Percentiles rank a stretch among this genome's conserved stretches.
These are phyloP conservation scores for Beta corolliflora DNA, from an alignment of 179 eudicot species.

Conservation along the genomic window DNA sequence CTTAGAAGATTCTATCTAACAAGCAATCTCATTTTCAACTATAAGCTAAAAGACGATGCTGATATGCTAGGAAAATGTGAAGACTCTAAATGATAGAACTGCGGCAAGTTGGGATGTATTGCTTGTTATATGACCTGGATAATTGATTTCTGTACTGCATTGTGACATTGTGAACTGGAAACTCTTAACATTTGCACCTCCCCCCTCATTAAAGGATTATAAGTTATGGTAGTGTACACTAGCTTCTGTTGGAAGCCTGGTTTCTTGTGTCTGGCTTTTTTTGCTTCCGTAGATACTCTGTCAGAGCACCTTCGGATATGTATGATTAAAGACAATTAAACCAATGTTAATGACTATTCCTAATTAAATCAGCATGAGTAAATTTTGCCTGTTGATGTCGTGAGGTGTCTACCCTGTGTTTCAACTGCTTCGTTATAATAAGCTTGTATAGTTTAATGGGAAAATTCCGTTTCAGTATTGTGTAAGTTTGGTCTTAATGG, in stretches of 20 bases:
- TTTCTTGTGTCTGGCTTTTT: not conserved
- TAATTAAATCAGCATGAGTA: not conserved
- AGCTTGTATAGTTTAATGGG: not conserved
- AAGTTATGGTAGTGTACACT: not conserved
- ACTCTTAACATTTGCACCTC: not conserved
- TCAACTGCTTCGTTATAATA: not conserved
- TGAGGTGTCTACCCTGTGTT: not conserved
- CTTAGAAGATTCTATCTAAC: not conserved
- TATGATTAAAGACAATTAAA: not conserved
- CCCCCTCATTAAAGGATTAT: not conserved
- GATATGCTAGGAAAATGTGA: not conserved
- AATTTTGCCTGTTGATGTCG: not conserved
- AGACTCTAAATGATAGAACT: not conserved
- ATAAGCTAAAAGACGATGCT: not conserved
- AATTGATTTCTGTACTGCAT: not conserved
- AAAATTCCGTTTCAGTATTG: not conserved
- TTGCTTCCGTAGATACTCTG: not conserved
- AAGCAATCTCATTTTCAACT: not conserved
- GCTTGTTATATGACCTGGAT: not conserved
- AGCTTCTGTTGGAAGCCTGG: not conserved
- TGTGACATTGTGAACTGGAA: not conserved
- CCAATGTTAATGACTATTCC: not conserved
- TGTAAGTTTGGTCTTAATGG: not conserved
- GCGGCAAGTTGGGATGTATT: not conserved
- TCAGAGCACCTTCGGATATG: not conserved